phyloP scores from a whole-genome alignment of 148 eudicot species.

The Amaranthus cruentus region DNA sequence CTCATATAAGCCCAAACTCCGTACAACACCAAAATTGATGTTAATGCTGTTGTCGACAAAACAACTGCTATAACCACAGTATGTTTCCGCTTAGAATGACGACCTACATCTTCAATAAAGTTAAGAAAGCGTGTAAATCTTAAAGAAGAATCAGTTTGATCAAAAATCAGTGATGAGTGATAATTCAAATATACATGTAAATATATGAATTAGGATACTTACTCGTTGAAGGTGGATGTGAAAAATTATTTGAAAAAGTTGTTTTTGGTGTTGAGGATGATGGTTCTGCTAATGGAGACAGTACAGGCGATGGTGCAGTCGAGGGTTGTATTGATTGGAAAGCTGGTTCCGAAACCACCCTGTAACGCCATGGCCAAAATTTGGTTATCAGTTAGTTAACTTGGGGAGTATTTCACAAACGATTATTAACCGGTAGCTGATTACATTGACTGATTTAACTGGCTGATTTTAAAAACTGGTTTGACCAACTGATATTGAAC shows the following conservation, averaged over 20 bases:
- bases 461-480: too few relatives aligned
- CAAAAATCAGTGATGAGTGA: not conserved
- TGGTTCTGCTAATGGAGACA: not conserved
- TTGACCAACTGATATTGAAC: too few relatives aligned
- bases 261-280: not conserved
- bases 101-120: not conserved
- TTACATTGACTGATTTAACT: too few relatives aligned
- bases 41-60: not conserved
- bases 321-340: not conserved
- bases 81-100: not conserved
- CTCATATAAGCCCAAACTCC: conserved; percentile 1
- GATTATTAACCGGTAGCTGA: too few relatives aligned
- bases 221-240: not conserved
- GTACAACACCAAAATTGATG: not conserved
- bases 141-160: not conserved
- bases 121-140: too few relatives aligned
- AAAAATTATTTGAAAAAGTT: not conserved
- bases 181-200: not conserved
- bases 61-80: not conserved
- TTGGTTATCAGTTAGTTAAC: too few relatives aligned
- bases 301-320: not conserved
- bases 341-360: not conserved
- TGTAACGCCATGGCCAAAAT: not conserved
- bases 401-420: too few relatives aligned
- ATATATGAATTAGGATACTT: not conserved